These are phyloP conservation scores for Rhizophora mangle DNA, from an alignment of 345 rosid species.

Conservation along the genomic window DNA sequence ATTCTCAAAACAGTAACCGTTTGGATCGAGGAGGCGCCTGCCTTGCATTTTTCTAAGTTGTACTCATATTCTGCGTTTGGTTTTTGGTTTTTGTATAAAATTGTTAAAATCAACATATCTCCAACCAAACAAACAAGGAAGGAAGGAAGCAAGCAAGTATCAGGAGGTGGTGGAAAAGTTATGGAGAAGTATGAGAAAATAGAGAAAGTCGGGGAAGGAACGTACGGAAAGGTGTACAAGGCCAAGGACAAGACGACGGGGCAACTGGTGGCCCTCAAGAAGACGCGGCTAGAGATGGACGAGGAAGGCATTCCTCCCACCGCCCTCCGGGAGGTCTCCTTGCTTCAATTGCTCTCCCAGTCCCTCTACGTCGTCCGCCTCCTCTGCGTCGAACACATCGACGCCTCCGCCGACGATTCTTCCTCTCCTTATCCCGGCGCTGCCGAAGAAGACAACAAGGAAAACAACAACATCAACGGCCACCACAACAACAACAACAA, in stretches of 20 bases:
- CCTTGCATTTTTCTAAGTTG: no score
- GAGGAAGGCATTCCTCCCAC: constrained; percentile 98
- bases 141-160: neutral
- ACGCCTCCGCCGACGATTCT: constrained; percentile 24
- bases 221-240: constrained; percentile 93
- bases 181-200: constrained; percentile 98
- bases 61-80: no score
- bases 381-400: constrained; percentile 85
- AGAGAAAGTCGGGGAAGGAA: constrained; percentile 96
- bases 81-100: no score
- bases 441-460: neutral
- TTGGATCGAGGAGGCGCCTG: no score
- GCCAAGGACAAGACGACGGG: constrained; percentile 81
- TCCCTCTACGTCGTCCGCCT: constrained; percentile 87
- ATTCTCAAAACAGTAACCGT: neutral
- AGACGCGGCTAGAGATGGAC: constrained; percentile 91
- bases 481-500: constrained; percentile 7
- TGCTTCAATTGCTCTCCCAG: constrained; percentile 87
- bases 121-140: neutral
- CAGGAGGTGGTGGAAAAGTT: neutral
- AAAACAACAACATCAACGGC: neutral
- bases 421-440: constrained; percentile 3
- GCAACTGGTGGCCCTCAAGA: constrained; percentile 79
- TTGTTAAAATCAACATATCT: no score
- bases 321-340: constrained; percentile 89